Evolutionary conservation across 176 grass and related monocot genomes (phyloP).

Genomic region (Rhynchospora pubera): DNA sequence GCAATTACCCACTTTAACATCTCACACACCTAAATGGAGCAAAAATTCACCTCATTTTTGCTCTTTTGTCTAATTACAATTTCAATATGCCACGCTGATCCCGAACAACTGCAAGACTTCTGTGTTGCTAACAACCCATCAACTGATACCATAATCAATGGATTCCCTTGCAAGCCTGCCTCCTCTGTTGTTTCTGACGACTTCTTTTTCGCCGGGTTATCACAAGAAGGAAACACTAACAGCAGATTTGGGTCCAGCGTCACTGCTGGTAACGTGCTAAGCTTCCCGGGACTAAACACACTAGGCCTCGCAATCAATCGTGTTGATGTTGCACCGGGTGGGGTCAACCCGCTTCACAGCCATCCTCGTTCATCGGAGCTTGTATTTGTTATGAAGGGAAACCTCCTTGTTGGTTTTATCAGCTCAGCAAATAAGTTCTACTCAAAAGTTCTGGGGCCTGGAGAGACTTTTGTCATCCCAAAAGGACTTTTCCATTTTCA

Average conservation of each 20-base stretch:
- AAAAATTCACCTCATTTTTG: background rate
- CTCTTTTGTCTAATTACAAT: background rate
- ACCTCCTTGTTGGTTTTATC: constrained; percentile 61
- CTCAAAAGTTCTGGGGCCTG: constrained; percentile 39
- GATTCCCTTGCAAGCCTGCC: constrained; percentile 51
- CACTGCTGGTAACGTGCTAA: constrained; percentile 40
- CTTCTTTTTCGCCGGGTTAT: constrained; percentile 60
- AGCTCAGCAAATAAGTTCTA: constrained; percentile 46
- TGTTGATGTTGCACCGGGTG: constrained; percentile 67
- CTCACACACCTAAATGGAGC: background rate
- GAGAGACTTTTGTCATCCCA: constrained; percentile 59
- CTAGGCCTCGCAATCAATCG: constrained; percentile 81
- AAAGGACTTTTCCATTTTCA: constrained; percentile 73
- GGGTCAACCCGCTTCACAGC: constrained; percentile 70
- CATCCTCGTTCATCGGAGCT: constrained; percentile 76
- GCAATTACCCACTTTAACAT: background rate
- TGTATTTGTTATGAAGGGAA: constrained; percentile 31
- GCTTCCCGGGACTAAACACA: constrained; percentile 83
- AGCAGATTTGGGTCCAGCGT: constrained; percentile 26
- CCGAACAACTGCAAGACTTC: constrained; percentile 67
- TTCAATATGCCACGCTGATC: constrained; percentile 34
- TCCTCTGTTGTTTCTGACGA: constrained; percentile 55
- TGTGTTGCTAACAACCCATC: constrained; percentile 38
- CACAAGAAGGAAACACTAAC: constrained; percentile 23
- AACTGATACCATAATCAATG: background rate